Conservation (phyloP, 331 rosid genomes). For the Quercus phellos region DNA sequence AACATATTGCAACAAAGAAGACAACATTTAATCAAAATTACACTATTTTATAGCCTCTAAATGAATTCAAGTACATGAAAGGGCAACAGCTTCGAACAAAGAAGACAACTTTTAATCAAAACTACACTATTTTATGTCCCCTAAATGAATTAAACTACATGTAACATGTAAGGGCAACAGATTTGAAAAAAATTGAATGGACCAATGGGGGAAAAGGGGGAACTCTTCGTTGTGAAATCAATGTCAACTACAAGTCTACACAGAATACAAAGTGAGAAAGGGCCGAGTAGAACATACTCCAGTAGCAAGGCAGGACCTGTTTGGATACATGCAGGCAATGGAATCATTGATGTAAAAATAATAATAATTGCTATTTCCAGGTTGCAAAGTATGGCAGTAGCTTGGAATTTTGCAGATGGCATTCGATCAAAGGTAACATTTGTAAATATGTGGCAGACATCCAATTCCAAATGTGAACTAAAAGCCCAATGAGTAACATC, state of each 20-base stretch:
- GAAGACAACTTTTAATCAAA: not conserved
- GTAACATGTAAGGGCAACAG: not conserved
- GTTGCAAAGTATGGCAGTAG: not conserved
- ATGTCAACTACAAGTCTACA: no score
- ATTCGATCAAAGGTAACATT: not conserved
- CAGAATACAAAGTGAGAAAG: no score
- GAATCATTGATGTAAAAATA: not conserved
- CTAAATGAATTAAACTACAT: not conserved
- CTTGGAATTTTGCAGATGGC: not conserved
- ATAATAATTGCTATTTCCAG: not conserved
- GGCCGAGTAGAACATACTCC: no score
- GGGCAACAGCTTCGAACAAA: not conserved
- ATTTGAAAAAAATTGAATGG: not conserved
- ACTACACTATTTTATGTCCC: not conserved
- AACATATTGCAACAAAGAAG: not conserved
- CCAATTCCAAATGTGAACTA: not conserved
- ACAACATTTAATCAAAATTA: not conserved
- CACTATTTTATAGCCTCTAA: not conserved
- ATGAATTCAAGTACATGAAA: not conserved
- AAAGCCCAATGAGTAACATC: not conserved
- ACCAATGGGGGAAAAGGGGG: no score
- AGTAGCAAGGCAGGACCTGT: not conserved
- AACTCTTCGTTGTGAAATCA: no score
- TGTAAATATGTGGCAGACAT: not conserved
- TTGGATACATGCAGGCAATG: not conserved